Evolutionary conservation across 2,329 filamentous ascomycete species (phyloP).

Genomic region (Verruconis gallopava): DNA sequence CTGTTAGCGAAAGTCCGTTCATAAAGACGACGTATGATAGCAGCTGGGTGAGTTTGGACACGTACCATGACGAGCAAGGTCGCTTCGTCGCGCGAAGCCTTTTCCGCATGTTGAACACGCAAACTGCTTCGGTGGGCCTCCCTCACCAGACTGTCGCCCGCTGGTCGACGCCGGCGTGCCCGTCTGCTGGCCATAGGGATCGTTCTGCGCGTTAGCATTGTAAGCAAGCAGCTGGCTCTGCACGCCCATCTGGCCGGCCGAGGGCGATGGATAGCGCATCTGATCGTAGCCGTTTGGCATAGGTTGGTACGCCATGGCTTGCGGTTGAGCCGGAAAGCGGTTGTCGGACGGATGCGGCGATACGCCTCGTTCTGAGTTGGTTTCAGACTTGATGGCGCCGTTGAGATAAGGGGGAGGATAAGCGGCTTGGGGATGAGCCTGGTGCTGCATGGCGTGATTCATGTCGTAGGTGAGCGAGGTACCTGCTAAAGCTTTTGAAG

Average conservation of each 20-base stretch:
- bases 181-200: constrained; percentile 21
- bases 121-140: constrained; percentile 58
- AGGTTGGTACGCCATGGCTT: constrained; percentile 22
- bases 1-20: constrained; percentile 15
- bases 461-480: constrained; percentile 22
- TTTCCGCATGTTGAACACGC: constrained; percentile 84
- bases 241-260: constrained; percentile 31
- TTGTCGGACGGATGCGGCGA: constrained; percentile 43
- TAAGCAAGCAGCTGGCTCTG: constrained; percentile 42
- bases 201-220: constrained; percentile 32
- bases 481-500: constrained; percentile 24
- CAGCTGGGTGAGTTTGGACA: constrained; percentile 11
- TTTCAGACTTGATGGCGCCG: constrained; percentile 42
- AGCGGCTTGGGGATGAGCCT: constrained; percentile 24
- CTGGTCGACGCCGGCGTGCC: constrained; percentile 20
- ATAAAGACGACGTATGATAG: constrained; percentile 14
- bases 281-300: constrained; percentile 37
- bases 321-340: constrained; percentile 34
- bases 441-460: constrained; percentile 27
- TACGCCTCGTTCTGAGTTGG: constrained; percentile 44
- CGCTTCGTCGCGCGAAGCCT: constrained; percentile 83
- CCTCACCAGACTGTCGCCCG: constrained; percentile 30
- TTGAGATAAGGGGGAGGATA: constrained; percentile 36
- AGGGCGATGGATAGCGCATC: constrained; percentile 41
- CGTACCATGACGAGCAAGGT: constrained; percentile 88